Evolutionary conservation across 1,284 basidiomycete genomes (phyloP).

Genomic region (Trichosporon sp.): DNA sequence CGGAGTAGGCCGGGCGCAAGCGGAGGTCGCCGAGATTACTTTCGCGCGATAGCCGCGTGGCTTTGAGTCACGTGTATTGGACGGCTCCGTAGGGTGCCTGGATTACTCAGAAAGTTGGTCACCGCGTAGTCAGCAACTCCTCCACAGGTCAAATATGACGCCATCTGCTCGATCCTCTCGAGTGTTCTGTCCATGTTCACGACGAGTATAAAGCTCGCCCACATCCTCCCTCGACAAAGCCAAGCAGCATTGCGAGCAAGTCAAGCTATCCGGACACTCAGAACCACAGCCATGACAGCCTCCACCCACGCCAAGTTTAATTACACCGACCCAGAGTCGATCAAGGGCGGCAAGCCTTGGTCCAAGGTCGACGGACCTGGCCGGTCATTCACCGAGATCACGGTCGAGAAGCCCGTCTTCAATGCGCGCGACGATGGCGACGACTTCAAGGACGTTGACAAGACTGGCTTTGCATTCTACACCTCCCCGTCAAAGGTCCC

Average conservation of each 20-base stretch:
- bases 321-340: conserved; percentile 11
- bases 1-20: not conserved
- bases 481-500: conserved; percentile 10
- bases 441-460: conserved; percentile 16
- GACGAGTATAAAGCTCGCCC: not conserved
- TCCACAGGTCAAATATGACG: conserved; percentile 1
- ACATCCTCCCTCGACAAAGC: not conserved
- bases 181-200: not conserved
- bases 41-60: not conserved
- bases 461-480: conserved; percentile 18
- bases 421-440: conserved; percentile 14
- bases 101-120: not conserved
- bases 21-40: conserved; percentile 1
- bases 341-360: conserved; percentile 12
- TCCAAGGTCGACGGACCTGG: conserved; percentile 15
- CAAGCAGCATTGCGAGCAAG: too few relatives aligned
- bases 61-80: not conserved
- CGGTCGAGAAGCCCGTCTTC: conserved; percentile 9
- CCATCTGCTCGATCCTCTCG: not conserved
- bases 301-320: conserved; percentile 10
- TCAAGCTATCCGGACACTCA: not conserved
- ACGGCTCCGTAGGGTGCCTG: not conserved
- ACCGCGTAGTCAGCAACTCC: not conserved
- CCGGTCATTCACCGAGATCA: not conserved
- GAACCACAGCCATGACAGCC: not conserved